A percentile compares a stretch with the other conserved stretches of the same genome.
Evolutionary conservation across 805 yeast genomes (phyloP).

Genomic region (Metschnikowia chrysomelidarum): DNA sequence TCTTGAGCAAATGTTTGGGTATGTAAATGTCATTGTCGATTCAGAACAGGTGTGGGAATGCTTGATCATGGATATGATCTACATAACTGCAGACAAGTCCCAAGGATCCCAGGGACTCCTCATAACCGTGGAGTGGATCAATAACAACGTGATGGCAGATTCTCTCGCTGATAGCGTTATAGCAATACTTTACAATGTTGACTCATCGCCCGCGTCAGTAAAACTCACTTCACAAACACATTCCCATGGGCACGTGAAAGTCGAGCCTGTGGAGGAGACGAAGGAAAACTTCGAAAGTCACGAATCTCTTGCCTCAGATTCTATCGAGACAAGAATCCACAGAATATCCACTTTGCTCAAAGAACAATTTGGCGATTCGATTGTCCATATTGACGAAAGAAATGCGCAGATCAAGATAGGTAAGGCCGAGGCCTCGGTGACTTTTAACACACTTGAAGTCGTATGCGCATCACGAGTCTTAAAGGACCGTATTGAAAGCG

Average conservation of each 20-base stretch:
- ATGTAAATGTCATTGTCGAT: conserved; percentile 60
- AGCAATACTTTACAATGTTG: conserved; percentile 88
- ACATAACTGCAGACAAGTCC: conserved; percentile 40
- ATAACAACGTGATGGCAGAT: conserved; percentile 78
- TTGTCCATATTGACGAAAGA: conserved; percentile 36
- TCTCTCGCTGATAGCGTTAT: conserved; percentile 92
- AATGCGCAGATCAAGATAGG: conserved; percentile 73
- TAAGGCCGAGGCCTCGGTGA: conserved; percentile 65
- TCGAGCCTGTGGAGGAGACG: conserved; percentile 22
- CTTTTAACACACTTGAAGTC: conserved; percentile 64
- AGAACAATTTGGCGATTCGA: conserved; percentile 88
- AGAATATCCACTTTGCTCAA: conserved; percentile 61
- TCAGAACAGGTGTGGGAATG: conserved; percentile 46
- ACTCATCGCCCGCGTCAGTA: conserved; percentile 92
- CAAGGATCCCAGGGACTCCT: conserved; percentile 28
- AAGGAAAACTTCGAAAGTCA: conserved; percentile 15
- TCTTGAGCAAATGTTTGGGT: conserved; percentile 93
- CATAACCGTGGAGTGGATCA: conserved; percentile 84
- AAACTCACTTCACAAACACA: conserved; percentile 71
- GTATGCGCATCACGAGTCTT: conserved; percentile 70
- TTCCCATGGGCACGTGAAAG: conserved; percentile 36
- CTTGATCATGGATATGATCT: conserved; percentile 45
- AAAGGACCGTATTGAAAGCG: conserved; percentile 78
- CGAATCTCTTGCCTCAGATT: conserved; percentile 25
- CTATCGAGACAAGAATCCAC: conserved; percentile 31